Base-by-base conservation (phyloP, 2,329 filamentous ascomycete species). In the Laburnicola sp. region DNA sequence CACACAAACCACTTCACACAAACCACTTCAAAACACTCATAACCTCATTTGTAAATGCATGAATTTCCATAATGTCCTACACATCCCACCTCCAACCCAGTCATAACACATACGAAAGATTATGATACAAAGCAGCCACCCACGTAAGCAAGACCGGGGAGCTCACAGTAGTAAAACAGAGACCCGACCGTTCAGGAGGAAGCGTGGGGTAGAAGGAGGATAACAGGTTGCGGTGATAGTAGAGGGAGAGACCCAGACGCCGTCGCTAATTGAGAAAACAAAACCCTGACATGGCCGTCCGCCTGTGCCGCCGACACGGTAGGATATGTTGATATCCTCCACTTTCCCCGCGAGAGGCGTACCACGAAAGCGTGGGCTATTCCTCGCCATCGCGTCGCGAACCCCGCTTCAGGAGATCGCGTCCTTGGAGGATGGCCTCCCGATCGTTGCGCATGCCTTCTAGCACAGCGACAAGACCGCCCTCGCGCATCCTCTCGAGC, bases 401-500 rank as follows among this genome's bases (percentile, higher is more conserved):
- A 6, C 47, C 41, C 26, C 51, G 48, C 34, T 59, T 51, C 11
- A 56, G 45, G 2, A 48, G 31, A 3, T 63, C 54, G 11, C 55
- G 63, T 1, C 66, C 66, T 3, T 63, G 63, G 6, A 69, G 53
- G 7, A 70, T 70, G 27, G 65, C 51, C 59, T 82, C 78, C 35
- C 80, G 77, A 64, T 88, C 86, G 60, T 78, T 75, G 45, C 84
- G 77, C 86, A 88, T 88, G 26, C 85, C 86, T 58, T 88, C 86
- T 27, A 89, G 74, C n/a, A 88, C 86, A 22, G 74, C 85, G 11
- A 87, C 84, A 16, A 89, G 75, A 0, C 86, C 87, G 34, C 86
- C 86, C 51, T 79, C 77, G 47, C 86, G 77, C 66, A 89, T 71
- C 41, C 89, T 79, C 72, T 91, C 87, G 22, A 94, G 78, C 6